phyloP scores from a whole-genome alignment of 345 rosid genomes.

The Syzygium aqueum region DNA sequence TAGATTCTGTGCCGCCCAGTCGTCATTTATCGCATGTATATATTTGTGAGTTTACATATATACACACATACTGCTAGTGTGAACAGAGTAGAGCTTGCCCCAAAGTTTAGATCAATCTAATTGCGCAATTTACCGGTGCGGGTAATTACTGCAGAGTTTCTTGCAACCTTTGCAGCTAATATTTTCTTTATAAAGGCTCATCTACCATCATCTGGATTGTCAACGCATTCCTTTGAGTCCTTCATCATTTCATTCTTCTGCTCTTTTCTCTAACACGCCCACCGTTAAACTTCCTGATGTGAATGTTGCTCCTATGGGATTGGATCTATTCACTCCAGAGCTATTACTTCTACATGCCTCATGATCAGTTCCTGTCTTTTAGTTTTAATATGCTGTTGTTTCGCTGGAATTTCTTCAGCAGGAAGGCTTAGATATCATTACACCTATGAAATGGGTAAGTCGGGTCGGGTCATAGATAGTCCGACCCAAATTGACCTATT shows the following conservation, averaged over 20 bases:
- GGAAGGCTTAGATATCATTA: no score
- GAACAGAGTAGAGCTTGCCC: neutral
- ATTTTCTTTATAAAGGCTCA: neutral
- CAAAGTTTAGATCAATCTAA: neutral
- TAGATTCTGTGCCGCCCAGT: neutral
- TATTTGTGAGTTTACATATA: neutral
- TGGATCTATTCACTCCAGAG: neutral
- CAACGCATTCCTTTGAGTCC: neutral
- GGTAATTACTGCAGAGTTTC: neutral
- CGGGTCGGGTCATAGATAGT: no score
- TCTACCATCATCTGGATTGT: neutral
- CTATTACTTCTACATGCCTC: neutral
- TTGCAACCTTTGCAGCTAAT: neutral
- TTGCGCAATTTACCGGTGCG: neutral
- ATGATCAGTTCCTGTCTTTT: neutral
- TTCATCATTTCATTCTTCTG: neutral
- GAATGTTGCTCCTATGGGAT: neutral
- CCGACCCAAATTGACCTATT: no score
- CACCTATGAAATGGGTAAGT: no score
- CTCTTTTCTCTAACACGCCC: neutral
- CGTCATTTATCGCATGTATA: neutral
- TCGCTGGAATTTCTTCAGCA: no score
- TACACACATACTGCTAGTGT: neutral
- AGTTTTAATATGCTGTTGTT: neutral
- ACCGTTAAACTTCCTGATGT: neutral